These are phyloP conservation scores for Chrysoporthe cubensis DNA, from an alignment of 2,329 filamentous ascomycete genomes.

Conservation along the genomic window DNA sequence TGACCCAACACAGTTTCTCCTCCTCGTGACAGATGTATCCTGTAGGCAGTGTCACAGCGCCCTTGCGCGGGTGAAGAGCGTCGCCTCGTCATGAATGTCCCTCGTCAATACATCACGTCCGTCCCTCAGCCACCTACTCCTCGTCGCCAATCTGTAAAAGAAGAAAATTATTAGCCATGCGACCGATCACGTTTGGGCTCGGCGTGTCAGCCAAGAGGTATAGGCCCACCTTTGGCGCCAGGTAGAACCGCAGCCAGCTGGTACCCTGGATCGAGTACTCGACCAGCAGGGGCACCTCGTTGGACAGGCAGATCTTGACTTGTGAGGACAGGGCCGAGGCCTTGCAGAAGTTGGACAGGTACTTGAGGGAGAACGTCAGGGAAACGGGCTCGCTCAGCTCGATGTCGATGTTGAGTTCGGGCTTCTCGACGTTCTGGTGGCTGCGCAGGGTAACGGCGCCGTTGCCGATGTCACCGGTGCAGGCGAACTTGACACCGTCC, in stretches of 20 bases:
- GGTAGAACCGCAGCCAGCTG: slow-evolving; percentile 94
- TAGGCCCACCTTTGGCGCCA: slow-evolving; percentile 86
- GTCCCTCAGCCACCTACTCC: slow-evolving; percentile 34
- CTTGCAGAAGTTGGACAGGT: slow-evolving; percentile 99
- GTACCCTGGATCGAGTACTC: slow-evolving; percentile 83
- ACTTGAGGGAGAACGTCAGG: slow-evolving; percentile 98
- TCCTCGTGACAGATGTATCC: neutral
- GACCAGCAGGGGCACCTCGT: slow-evolving; percentile 93
- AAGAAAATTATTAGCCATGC: slow-evolving; percentile 11
- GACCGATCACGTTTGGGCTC: neutral
- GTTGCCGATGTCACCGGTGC: slow-evolving; percentile 93
- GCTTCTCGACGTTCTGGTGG: slow-evolving; percentile 88
- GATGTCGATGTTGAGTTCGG: slow-evolving; percentile 83
- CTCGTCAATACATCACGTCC: slow-evolving; percentile 14
- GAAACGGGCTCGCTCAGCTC: slow-evolving; percentile 89
- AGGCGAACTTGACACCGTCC: slow-evolving; percentile 95
- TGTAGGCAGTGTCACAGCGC: slow-evolving; percentile 12
- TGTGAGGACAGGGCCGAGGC: slow-evolving; percentile 78
- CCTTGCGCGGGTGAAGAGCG: neutral
- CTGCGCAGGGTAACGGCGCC: slow-evolving; percentile 90
- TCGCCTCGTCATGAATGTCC: slow-evolving; percentile 15
- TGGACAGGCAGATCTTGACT: slow-evolving; percentile 92
- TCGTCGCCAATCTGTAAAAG: slow-evolving; percentile 42
- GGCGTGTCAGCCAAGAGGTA: neutral
- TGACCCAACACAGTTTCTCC: neutral